Conservation (phyloP, 257 asterid species). For the Rhazya stricta region DNA sequence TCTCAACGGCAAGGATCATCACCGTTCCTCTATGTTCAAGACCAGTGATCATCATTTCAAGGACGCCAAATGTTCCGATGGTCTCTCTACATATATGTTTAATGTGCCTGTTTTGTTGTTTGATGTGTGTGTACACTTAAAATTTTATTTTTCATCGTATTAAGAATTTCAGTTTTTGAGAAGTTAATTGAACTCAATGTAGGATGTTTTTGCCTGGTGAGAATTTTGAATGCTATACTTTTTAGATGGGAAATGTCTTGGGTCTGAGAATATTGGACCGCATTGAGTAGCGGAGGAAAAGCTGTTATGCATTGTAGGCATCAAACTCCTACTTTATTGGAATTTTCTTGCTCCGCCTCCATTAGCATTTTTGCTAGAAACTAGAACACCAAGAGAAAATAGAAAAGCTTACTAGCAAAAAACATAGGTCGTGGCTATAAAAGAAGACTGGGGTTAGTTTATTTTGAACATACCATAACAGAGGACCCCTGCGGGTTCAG, state of each 20-base stretch:
- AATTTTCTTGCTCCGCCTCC: not conserved
- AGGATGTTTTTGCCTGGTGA: not conserved
- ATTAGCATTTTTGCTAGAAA: not conserved
- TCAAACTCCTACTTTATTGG: not conserved
- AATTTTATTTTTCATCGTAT: not conserved
- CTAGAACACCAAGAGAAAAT: not conserved
- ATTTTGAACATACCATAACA: not conserved
- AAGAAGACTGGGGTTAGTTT: not conserved
- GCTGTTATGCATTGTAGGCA: not conserved
- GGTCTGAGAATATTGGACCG: not conserved
- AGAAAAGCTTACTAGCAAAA: not conserved
- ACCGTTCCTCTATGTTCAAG: slow-evolving; percentile 25
- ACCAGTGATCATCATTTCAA: slow-evolving; percentile 24
- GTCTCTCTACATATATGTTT: slow-evolving; percentile 13
- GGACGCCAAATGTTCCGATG: slow-evolving; percentile 31
- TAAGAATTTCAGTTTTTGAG: not conserved
- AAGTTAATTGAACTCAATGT: not conserved
- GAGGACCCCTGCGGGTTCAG: not conserved
- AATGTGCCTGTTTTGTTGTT: not conserved
- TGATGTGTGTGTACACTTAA: not conserved
- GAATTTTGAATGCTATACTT: not conserved
- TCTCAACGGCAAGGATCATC: slow-evolving; percentile 29
- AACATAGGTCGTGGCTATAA: not conserved
- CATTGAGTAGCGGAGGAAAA: not conserved
- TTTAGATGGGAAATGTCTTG: not conserved